Evolutionary conservation across 371 early-diverging fungal genomes (phyloP).

Genomic region (Mucor mucedo): DNA sequence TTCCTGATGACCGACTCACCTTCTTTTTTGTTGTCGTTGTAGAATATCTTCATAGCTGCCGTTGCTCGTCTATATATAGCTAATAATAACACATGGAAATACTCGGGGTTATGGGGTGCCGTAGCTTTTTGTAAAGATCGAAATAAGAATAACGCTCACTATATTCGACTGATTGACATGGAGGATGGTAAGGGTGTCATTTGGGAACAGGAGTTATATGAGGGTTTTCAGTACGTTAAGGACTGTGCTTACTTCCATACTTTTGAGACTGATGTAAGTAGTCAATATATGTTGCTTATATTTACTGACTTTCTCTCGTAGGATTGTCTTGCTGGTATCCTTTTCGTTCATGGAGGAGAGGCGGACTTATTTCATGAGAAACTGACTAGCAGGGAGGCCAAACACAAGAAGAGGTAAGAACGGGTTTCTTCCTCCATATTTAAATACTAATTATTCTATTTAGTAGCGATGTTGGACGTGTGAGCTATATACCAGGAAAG

Average conservation of each 20-base stretch:
- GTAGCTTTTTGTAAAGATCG: slow-evolving; percentile 70
- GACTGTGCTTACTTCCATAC: slow-evolving; percentile 83
- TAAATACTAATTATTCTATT: neutral
- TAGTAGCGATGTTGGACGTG: slow-evolving; percentile 68
- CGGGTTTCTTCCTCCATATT: neutral
- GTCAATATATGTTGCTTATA: neutral
- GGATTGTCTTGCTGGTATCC: slow-evolving; percentile 76
- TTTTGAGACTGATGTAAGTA: slow-evolving; percentile 79
- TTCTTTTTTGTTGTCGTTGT: slow-evolving; percentile 2
- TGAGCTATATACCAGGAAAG: slow-evolving; percentile 76
- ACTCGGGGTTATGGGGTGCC: slow-evolving; percentile 77
- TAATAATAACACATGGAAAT: slow-evolving; percentile 65
- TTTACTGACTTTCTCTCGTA: slow-evolving; percentile 23
- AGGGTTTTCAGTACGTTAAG: slow-evolving; percentile 71
- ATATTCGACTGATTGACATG: slow-evolving; percentile 76
- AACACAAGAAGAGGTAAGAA: slow-evolving; percentile 28
- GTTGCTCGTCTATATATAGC: slow-evolving; percentile 84
- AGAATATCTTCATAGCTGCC: slow-evolving; percentile 82
- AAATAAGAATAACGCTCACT: slow-evolving; percentile 55
- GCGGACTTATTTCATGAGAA: slow-evolving; percentile 74
- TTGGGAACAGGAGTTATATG: slow-evolving; percentile 84
- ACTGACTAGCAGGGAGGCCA: slow-evolving; percentile 55
- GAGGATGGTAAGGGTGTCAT: slow-evolving; percentile 60
- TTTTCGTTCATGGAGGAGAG: slow-evolving; percentile 83
- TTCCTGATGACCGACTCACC: neutral